Evolutionary conservation across 257 asterid genomes (phyloP), one percentile per base, ranked within the genome.

Genomic region (Hygrophila difformis): DNA sequence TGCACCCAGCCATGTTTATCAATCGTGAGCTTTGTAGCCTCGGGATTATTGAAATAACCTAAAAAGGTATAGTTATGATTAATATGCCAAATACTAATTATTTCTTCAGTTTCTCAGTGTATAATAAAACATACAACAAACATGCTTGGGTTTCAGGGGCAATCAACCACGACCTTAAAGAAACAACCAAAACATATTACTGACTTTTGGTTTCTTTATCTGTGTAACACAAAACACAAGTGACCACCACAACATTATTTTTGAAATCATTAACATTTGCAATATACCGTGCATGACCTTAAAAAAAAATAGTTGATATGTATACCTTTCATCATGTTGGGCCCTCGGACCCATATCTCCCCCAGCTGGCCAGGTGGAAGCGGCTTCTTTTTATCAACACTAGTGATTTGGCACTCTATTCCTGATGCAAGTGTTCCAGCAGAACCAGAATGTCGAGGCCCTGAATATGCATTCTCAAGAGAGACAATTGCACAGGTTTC

Each of bases 1-100:
- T 78, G 96, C 12, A 91, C 84, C 92, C 93, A 91, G n/a, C 94
- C 84, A 39, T 76, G 94, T 65, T 71, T 82, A 76, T 91, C 98
- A 34, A 86, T 77, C 2, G 94, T 82, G 44, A 77, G 93, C 62
- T 78, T 68, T 15, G 96, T 85, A 31, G 95, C 95, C 66, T 73
- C 72, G 3, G 74, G 67, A 53, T 91, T 91, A 56, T 77, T 76
- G 73, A 71, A 78, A 70, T 91, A 91, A 53, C 96, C 95, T 85
- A 73, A 50, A 61, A 55, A 31, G 7, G 7, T 24, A 24, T 24
- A 24, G 7, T 24, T 24, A 24, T 24, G 29, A 24, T 2, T 24
- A 9, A 47, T n/a, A n/a, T n/a, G n/a, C n/a, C n/a, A n/a, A n/a
- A n/a, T n/a, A n/a, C n/a, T n/a, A n/a, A n/a, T n/a, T n/a, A n/a